phyloP scores from a whole-genome alignment of 805 yeast genomes.

The Starmerella apis region DNA sequence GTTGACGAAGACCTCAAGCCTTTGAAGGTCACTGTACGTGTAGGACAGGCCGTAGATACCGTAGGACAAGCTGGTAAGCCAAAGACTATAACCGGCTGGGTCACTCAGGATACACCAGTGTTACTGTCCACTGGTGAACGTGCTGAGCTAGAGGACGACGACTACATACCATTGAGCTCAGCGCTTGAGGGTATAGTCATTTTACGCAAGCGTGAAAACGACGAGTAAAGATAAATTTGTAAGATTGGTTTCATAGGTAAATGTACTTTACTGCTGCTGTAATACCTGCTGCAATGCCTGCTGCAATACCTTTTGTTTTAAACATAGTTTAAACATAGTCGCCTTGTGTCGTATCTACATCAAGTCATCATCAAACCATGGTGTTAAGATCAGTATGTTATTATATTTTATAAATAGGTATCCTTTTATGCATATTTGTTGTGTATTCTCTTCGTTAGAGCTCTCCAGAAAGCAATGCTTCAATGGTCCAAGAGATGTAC shows the following conservation, averaged over 20 bases:
- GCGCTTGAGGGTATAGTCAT: slow-evolving; percentile 90
- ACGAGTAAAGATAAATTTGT: background rate
- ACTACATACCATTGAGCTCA: slow-evolving; percentile 70
- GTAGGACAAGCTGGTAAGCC: slow-evolving; percentile 99
- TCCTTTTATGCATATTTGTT: background rate
- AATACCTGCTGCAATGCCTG: background rate
- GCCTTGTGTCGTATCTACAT: no score
- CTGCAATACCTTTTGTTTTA: background rate
- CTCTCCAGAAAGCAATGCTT: slow-evolving; percentile 35
- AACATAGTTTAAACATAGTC: background rate
- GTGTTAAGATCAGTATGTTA: background rate
- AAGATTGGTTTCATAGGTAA: background rate
- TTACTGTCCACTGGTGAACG: slow-evolving; percentile 86
- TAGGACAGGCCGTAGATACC: slow-evolving; percentile 97
- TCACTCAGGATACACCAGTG: slow-evolving; percentile 96
- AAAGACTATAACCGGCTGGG: slow-evolving; percentile 98
- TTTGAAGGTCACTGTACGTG: slow-evolving; percentile 89
- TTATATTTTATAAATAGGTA: background rate
- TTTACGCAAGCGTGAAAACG: slow-evolving; percentile 45
- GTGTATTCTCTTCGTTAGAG: slow-evolving; percentile 20
- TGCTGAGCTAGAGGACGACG: slow-evolving; percentile 93
- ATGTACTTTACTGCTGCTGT: background rate
- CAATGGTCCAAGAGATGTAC: slow-evolving; percentile 34
- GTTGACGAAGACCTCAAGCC: slow-evolving; percentile 87
- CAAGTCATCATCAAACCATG: no score